A percentile compares a stretch with the other conserved stretches of the same genome.
Conservation (phyloP, 495 filamentous ascomycete species). For the Hypomontagnella monticulosa region DNA sequence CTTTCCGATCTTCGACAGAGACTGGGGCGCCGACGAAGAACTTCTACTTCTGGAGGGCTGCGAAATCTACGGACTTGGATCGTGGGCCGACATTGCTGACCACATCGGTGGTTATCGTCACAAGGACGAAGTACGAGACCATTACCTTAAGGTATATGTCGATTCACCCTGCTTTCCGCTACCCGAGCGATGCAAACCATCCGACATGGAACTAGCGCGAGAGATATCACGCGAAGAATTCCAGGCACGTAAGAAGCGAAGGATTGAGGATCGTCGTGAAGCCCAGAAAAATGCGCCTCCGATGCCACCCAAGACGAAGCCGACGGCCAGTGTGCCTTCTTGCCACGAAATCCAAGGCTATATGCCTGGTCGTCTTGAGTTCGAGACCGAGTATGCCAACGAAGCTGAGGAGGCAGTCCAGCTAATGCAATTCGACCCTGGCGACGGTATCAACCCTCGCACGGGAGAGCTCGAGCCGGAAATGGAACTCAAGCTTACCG, state of each 20-base stretch:
- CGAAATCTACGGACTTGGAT: conserved; percentile 97
- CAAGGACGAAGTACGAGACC: conserved; percentile 94
- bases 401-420: conserved; percentile 98
- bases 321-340: conserved; percentile 89
- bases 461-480: conserved; percentile 91
- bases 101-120: conserved; percentile 94
- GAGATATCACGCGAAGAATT: conserved; percentile 90
- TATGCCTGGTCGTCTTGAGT: conserved; percentile 97
- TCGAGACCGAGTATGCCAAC: conserved; percentile 97
- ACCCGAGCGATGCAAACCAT: conserved; percentile 81
- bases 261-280: conserved; percentile 93
- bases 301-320: conserved; percentile 91
- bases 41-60: conserved; percentile 90
- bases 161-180: conserved; percentile 85
- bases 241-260: conserved; percentile 89
- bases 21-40: conserved; percentile 99
- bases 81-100: conserved; percentile 97
- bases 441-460: conserved; percentile 83
- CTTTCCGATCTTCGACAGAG: conserved; percentile 91
- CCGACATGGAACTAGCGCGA: conserved; percentile 78
- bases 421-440: conserved; percentile 96
- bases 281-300: conserved; percentile 84
- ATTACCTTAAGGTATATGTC: conserved; percentile 90
- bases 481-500: conserved; percentile 95
- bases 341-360: conserved; percentile 99